A percentile compares a stretch with the other conserved stretches of the same genome.
These are phyloP conservation scores for Trichoderma parareesei DNA, from an alignment of 495 filamentous ascomycete species.

Conservation along the genomic window DNA sequence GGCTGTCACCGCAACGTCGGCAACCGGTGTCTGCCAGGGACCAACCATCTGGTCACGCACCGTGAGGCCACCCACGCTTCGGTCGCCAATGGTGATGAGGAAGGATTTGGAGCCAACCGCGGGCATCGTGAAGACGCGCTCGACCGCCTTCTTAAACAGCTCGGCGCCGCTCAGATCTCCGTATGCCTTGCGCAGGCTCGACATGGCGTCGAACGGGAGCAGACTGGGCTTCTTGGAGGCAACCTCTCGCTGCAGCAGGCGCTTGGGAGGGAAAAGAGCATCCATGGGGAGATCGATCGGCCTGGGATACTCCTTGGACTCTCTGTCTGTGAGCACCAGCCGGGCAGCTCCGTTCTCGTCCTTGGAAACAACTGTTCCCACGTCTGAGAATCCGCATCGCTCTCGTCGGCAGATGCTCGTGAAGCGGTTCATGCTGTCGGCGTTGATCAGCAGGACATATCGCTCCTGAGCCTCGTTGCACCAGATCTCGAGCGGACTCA, in stretches of 20 bases:
- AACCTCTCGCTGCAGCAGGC: constrained; percentile 74
- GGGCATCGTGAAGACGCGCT: constrained; percentile 74
- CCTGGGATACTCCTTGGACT: constrained; percentile 64
- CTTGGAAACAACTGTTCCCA: constrained; percentile 65
- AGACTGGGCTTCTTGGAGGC: constrained; percentile 61
- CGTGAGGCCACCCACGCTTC: constrained; percentile 83
- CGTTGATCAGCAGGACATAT: constrained; percentile 79
- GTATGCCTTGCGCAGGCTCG: constrained; percentile 36
- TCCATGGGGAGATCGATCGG: constrained; percentile 91
- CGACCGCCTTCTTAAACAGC: constrained; percentile 64
- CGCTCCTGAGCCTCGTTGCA: constrained; percentile 95
- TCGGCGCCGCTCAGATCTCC: constrained; percentile 49
- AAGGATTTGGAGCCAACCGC: constrained; percentile 93
- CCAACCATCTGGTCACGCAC: constrained; percentile 94
- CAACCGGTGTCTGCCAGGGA: constrained; percentile 90
- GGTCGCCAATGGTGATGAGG: constrained; percentile 91
- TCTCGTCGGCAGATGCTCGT: constrained; percentile 75
- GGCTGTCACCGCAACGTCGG: constrained; percentile 86
- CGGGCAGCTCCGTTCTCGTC: constrained; percentile 54
- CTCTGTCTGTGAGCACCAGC: constrained; percentile 73
- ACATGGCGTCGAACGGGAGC: constrained; percentile 59
- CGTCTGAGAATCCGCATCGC: constrained; percentile 88
- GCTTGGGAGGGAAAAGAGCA: constrained; percentile 83
- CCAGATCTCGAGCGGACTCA: constrained; percentile 96
- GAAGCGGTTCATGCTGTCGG: constrained; percentile 73